Percentiles rank a stretch among this genome's conserved stretches.
Conservation (phyloP, 1,284 basidiomycete species). For the Ganoderma leucocontextum region DNA sequence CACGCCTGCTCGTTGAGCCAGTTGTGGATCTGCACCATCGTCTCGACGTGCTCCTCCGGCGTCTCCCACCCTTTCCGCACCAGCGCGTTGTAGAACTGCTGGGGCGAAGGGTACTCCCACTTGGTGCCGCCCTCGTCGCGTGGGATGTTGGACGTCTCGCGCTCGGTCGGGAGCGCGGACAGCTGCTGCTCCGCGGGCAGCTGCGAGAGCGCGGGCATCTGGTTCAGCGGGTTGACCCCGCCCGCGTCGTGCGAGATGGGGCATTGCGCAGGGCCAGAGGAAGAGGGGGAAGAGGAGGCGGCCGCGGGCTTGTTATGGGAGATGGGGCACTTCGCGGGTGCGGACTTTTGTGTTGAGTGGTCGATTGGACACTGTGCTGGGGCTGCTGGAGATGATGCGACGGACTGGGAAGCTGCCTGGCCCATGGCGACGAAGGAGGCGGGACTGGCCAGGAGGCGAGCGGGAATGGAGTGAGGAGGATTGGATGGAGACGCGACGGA, state of each 20-base stretch:
- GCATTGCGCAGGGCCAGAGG: conserved; percentile 48
- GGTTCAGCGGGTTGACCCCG: conserved; percentile 82
- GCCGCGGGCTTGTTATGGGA: conserved; percentile 45
- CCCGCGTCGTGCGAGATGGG: conserved; percentile 54
- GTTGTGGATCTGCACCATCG: conserved; percentile 99
- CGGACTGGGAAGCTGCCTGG: conserved; percentile 37
- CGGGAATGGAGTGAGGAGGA: conserved; percentile 14
- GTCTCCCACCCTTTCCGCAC: conserved; percentile 98
- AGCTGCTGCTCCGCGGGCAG: conserved; percentile 66
- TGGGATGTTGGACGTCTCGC: conserved; percentile 88
- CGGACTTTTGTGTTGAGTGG: conserved; percentile 36
- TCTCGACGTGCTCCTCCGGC: conserved; percentile 95
- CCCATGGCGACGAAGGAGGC: conserved; percentile 33
- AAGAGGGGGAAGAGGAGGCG: conserved; percentile 23
- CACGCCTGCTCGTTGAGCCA: conserved; percentile 98
- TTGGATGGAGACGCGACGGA: conserved; percentile 22
- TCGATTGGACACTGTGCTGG: conserved; percentile 48
- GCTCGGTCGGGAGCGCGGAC: conserved; percentile 74
- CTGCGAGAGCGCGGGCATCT: conserved; percentile 89
- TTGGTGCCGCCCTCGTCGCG: conserved; percentile 58
- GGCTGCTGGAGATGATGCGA: conserved; percentile 41
- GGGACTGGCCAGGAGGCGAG: conserved; percentile 8
- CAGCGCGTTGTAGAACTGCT: conserved; percentile 98
- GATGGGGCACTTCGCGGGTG: conserved; percentile 53
- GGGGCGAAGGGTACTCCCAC: conserved; percentile 99